Evolutionary conservation across 305 asterid genomes (phyloP).

Genomic region (Nicotiana rustica): DNA sequence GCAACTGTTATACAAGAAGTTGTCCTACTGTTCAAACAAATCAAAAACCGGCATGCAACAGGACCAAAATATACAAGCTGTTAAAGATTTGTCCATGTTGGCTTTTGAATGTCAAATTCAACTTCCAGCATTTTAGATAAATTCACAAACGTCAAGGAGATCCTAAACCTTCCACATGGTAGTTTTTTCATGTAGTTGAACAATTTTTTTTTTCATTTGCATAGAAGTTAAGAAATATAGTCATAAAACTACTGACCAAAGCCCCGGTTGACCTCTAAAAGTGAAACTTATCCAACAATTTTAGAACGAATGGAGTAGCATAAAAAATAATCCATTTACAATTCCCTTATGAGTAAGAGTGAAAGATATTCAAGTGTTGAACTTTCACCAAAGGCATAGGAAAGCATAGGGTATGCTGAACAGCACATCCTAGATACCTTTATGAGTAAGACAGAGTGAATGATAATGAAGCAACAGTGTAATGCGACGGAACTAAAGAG

Average conservation of each 20-base stretch:
- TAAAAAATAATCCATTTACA: background rate
- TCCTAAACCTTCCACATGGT: slow-evolving; percentile 15
- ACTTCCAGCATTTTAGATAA: background rate
- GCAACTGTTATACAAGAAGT: background rate
- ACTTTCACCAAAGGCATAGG: slow-evolving; percentile 15
- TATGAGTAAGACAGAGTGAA: slow-evolving; percentile 28
- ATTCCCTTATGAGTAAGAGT: no score
- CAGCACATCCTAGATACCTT: slow-evolving; percentile 34
- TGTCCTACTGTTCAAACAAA: slow-evolving; percentile 13
- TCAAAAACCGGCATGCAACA: background rate
- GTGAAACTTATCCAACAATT: slow-evolving; percentile 11
- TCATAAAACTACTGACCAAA: background rate
- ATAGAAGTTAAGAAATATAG: slow-evolving; percentile 13
- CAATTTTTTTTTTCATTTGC: background rate
- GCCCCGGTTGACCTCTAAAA: slow-evolving; percentile 25
- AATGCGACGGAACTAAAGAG: background rate
- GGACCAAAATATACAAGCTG: slow-evolving; percentile 21
- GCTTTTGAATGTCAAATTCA: slow-evolving; percentile 13
- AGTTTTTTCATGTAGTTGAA: slow-evolving; percentile 27
- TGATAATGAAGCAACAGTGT: background rate
- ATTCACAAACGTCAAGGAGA: background rate
- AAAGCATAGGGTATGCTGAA: slow-evolving; percentile 25
- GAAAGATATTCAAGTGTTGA: background rate
- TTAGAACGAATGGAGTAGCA: slow-evolving; percentile 18
- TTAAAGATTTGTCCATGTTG: slow-evolving; percentile 23